phyloP scores from a whole-genome alignment of 2,329 filamentous ascomycete genomes.

The Colletotrichum kahawae region DNA sequence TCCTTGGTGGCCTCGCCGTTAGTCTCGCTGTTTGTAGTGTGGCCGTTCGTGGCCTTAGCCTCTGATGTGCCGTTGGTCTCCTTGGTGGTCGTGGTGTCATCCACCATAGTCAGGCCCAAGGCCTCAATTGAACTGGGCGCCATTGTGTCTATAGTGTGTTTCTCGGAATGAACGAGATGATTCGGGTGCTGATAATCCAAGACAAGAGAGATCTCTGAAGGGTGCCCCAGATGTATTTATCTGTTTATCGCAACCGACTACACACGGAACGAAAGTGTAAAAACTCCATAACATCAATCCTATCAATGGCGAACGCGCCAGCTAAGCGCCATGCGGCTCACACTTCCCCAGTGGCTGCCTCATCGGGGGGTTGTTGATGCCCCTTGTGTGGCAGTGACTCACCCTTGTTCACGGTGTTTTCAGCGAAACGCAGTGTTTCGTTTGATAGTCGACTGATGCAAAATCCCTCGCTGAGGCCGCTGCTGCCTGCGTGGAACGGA shows the following conservation, averaged over 20 bases:
- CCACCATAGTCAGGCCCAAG: not conserved
- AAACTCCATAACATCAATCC: not conserved
- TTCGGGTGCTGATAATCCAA: not conserved
- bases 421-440: not conserved
- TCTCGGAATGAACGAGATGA: not conserved
- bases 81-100: not conserved
- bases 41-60: not conserved
- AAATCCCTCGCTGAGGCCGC: not conserved
- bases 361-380: not conserved
- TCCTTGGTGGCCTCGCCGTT: not conserved
- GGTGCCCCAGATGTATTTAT: not conserved
- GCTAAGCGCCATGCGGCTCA: not conserved
- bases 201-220: not conserved
- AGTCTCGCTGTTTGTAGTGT: not conserved
- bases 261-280: not conserved
- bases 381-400: conserved; percentile 2
- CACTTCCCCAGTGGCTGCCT: not conserved
- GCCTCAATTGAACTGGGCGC: conserved; percentile 2
- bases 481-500: conserved; percentile 6
- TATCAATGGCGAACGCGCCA: not conserved
- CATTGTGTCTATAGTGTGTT: not conserved
- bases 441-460: not conserved
- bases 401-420: not conserved
- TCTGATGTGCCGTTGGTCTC: not conserved
- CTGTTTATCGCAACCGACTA: not conserved